Percentiles rank a stretch among this genome's conserved stretches.
Conservation (phyloP, 495 filamentous ascomycete genomes). For the Xylaria intraflava region DNA sequence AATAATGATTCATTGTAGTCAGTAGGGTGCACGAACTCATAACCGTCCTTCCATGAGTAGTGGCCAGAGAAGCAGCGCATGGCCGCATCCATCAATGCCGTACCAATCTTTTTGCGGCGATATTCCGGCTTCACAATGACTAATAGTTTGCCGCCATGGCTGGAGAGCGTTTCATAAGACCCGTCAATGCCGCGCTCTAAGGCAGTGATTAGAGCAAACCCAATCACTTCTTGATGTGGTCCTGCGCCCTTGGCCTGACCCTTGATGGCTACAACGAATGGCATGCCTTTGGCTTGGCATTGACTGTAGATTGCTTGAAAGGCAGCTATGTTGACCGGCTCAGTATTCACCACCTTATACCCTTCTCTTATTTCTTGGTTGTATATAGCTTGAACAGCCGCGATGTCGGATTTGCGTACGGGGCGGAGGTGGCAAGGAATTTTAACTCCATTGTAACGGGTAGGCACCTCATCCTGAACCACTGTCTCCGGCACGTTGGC, state of each 20-base stretch:
- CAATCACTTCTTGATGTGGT: slow-evolving; percentile 18
- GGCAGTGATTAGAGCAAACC: slow-evolving; percentile 27
- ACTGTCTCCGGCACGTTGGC: neutral
- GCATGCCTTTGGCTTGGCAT: slow-evolving; percentile 20
- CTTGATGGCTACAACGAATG: slow-evolving; percentile 36
- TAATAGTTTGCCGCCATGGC: slow-evolving; percentile 18
- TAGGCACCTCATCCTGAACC: neutral
- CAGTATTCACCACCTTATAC: slow-evolving; percentile 26
- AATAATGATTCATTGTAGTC: slow-evolving; percentile 13
- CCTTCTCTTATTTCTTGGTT: slow-evolving; percentile 30
- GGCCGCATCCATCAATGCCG: slow-evolving; percentile 31
- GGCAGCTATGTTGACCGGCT: slow-evolving; percentile 11
- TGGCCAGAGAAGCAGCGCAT: slow-evolving; percentile 21
- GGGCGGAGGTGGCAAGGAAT: slow-evolving; percentile 31
- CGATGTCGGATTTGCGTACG: slow-evolving; percentile 23
- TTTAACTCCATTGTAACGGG: slow-evolving; percentile 18
- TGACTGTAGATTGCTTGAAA: slow-evolving; percentile 22
- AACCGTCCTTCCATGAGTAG: slow-evolving; percentile 17
- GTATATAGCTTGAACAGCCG: slow-evolving; percentile 27
- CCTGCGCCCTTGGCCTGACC: slow-evolving; percentile 9
- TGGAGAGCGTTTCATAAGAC: slow-evolving; percentile 8
- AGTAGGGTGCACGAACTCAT: slow-evolving; percentile 25
- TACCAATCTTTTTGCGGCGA: slow-evolving; percentile 31
- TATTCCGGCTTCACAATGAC: slow-evolving; percentile 30
- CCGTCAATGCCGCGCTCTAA: slow-evolving; percentile 9